phyloP scores from a whole-genome alignment of 2,329 filamentous ascomycete genomes.

The Alternaria novae-zelandiae region DNA sequence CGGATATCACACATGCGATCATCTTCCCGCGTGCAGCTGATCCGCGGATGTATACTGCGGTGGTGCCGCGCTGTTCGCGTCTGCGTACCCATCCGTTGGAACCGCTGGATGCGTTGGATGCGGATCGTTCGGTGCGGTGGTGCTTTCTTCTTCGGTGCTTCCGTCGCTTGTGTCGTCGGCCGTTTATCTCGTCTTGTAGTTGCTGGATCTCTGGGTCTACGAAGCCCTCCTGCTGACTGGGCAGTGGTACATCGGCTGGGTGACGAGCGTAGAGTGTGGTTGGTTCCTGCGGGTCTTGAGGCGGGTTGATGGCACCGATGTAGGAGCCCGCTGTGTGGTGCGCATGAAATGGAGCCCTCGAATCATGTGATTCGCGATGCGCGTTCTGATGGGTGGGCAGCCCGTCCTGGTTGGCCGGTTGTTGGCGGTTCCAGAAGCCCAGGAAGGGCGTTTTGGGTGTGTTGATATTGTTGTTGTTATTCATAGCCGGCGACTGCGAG shows the following conservation, averaged over 20 bases:
- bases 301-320: slow-evolving; percentile 36
- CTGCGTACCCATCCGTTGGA: slow-evolving; percentile 38
- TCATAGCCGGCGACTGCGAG: slow-evolving; percentile 40
- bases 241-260: slow-evolving; percentile 41
- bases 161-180: slow-evolving; percentile 44
- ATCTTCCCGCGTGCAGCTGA: slow-evolving; percentile 41
- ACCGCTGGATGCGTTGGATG: neutral
- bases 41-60: slow-evolving; percentile 27
- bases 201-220: slow-evolving; percentile 59
- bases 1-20: slow-evolving; percentile 66
- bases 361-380: slow-evolving; percentile 34
- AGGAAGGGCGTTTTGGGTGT: slow-evolving; percentile 45
- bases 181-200: slow-evolving; percentile 54
- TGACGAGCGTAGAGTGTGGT: slow-evolving; percentile 35
- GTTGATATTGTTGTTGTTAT: slow-evolving; percentile 30
- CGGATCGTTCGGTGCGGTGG: slow-evolving; percentile 21
- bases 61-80: slow-evolving; percentile 21
- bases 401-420: slow-evolving; percentile 30
- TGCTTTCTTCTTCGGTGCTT: slow-evolving; percentile 41
- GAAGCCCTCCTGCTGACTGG: slow-evolving; percentile 42
- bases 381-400: slow-evolving; percentile 24
- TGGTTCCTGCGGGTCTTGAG: slow-evolving; percentile 29
- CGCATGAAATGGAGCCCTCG: slow-evolving; percentile 37
- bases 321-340: slow-evolving; percentile 48
- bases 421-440: slow-evolving; percentile 40